phyloP scores from a whole-genome alignment of 2,329 filamentous ascomycete species.

The Pseudocercospora eumusae region DNA sequence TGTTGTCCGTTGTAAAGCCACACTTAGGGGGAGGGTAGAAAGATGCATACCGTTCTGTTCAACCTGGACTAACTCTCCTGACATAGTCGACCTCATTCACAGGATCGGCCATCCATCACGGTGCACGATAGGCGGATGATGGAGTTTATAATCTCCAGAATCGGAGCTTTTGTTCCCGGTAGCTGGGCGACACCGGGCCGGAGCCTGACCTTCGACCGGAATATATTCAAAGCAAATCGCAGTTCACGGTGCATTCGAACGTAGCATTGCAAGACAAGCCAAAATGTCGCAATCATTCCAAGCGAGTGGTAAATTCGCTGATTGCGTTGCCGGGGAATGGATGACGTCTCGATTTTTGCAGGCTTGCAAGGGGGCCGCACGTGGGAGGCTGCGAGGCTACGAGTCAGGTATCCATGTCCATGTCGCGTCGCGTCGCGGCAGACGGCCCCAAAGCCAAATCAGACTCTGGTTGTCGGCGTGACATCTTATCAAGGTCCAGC shows the following conservation, averaged over 20 bases:
- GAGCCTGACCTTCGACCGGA: not conserved
- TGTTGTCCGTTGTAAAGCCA: no score
- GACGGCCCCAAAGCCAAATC: not conserved
- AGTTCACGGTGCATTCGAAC: not conserved
- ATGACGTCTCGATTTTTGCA: not conserved
- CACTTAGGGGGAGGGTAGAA: no score
- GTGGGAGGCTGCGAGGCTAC: not conserved
- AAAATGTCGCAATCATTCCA: not conserved
- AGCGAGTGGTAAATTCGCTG: no score
- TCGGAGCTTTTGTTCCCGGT: not conserved
- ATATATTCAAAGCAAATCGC: not conserved
- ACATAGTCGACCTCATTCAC: not conserved
- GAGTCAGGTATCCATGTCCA: not conserved
- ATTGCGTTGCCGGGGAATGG: not conserved
- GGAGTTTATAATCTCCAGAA: not conserved
- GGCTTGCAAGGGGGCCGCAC: not conserved
- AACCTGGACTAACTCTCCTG: no score
- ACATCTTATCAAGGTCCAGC: not conserved
- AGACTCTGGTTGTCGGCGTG: not conserved
- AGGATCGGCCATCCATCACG: not conserved
- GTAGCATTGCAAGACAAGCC: not conserved
- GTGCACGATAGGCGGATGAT: not conserved
- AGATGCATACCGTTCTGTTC: no score
- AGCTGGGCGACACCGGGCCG: not conserved
- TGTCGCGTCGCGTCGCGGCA: not conserved